Conservation (phyloP, 1,284 basidiomycete genomes). For the Microbotryum silenes-acaulis region DNA sequence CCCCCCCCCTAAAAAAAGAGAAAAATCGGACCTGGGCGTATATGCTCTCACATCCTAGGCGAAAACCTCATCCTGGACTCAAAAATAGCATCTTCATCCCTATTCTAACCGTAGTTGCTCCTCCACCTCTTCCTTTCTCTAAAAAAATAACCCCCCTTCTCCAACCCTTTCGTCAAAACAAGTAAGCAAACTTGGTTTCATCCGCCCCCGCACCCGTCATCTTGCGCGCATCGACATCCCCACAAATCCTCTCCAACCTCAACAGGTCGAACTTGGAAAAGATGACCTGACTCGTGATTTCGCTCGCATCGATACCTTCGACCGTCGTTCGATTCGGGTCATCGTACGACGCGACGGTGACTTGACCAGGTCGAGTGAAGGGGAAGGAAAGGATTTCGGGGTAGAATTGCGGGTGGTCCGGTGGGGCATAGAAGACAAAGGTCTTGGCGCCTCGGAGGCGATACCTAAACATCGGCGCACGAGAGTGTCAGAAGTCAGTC, state of each 20-base stretch:
- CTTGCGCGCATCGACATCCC: conserved; percentile 21
- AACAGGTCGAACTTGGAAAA: conserved; percentile 86
- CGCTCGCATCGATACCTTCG: conserved; percentile 53
- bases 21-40: too few species aligned
- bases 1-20: too few species aligned
- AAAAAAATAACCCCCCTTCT: too few species aligned
- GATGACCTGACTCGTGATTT: conserved; percentile 66
- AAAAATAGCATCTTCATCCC: too few species aligned
- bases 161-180: conserved; percentile 1
- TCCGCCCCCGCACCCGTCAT: conserved; percentile 16
- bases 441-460: conserved; percentile 86
- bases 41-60: too few species aligned
- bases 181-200: conserved; percentile 26
- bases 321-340: conserved; percentile 16
- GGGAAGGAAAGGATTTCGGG: conserved; percentile 78
- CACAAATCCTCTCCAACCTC: conserved; percentile 45
- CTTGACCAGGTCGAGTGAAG: conserved; percentile 50
- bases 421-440: conserved; percentile 83
- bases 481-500: conserved; percentile 3
- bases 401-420: conserved; percentile 84
- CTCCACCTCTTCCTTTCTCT: too few species aligned
- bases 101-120: too few species aligned
- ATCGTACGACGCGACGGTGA: conserved; percentile 40
- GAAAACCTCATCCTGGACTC: too few species aligned
- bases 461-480: conserved; percentile 51